phyloP scores from a whole-genome alignment of 1,139 yeast species.

The Nematodospora anomalae region DNA sequence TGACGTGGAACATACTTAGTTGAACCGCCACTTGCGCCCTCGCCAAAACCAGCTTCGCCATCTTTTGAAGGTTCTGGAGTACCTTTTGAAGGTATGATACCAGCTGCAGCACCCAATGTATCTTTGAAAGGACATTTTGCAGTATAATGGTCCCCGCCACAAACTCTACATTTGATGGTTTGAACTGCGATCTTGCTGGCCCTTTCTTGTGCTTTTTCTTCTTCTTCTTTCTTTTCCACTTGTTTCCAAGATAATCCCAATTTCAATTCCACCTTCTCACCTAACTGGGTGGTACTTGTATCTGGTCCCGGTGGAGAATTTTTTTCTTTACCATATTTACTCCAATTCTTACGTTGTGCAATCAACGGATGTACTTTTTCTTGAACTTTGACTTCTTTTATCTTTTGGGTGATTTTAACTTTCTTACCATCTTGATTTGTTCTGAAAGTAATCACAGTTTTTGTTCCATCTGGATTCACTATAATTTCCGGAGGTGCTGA shows the following conservation, averaged over 20 bases:
- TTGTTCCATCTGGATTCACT: slow-evolving; percentile 83
- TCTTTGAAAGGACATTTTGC: slow-evolving; percentile 95
- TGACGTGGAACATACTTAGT: slow-evolving; percentile 76
- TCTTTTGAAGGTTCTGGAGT: slow-evolving; percentile 33
- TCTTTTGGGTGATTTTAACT: slow-evolving; percentile 82
- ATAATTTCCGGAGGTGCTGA: slow-evolving; percentile 72
- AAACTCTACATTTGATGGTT: slow-evolving; percentile 76
- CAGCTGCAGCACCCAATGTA: slow-evolving; percentile 62
- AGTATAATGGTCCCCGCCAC: slow-evolving; percentile 95
- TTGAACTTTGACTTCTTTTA: slow-evolving; percentile 72
- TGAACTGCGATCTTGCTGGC: slow-evolving; percentile 49
- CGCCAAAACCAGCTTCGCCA: slow-evolving; percentile 24
- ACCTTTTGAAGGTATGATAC: slow-evolving; percentile 26
- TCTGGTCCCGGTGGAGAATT: slow-evolving; percentile 84
- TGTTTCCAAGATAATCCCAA: slow-evolving; percentile 76
- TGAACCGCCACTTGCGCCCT: slow-evolving; percentile 23
- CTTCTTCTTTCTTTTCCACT: slow-evolving; percentile 56
- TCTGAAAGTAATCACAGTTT: slow-evolving; percentile 79
- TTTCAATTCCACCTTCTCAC: slow-evolving; percentile 74
- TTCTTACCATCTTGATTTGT: slow-evolving; percentile 79
- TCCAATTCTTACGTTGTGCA: slow-evolving; percentile 73
- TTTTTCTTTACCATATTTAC: slow-evolving; percentile 80
- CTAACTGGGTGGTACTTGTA: slow-evolving; percentile 82
- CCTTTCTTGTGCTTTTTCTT: slow-evolving; percentile 54
- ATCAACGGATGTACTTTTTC: slow-evolving; percentile 80